A percentile compares a stretch with the other conserved stretches of the same genome.
Conservation (phyloP, 2,329 filamentous ascomycete species). For the Chaetomiaceae sp. region DNA sequence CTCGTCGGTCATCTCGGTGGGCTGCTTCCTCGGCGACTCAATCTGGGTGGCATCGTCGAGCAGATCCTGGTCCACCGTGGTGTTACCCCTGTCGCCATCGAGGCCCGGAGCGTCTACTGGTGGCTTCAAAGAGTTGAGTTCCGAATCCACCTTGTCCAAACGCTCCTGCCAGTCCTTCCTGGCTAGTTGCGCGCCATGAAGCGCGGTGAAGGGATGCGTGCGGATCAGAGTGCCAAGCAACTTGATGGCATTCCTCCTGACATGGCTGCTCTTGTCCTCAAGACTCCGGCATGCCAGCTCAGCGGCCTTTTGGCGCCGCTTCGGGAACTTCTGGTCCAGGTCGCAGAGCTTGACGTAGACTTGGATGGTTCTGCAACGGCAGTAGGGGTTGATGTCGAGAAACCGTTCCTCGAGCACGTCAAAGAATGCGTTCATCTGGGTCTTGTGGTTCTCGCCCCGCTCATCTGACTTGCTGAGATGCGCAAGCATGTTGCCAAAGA, state of each 20-base stretch:
- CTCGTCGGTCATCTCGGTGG: conserved; percentile 67
- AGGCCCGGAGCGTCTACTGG: conserved; percentile 70
- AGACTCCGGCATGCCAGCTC: conserved; percentile 84
- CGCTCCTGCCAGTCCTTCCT: conserved; percentile 80
- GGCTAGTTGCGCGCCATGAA: conserved; percentile 83
- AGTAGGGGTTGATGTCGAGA: conserved; percentile 94
- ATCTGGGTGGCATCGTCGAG: conserved; percentile 85
- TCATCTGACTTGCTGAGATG: conserved; percentile 91
- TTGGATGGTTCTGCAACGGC: conserved; percentile 83
- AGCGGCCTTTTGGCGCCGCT: conserved; percentile 79
- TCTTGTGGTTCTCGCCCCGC: conserved; percentile 85
- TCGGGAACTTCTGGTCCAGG: conserved; percentile 92
- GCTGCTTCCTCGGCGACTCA: conserved; percentile 62
- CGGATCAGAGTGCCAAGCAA: conserved; percentile 81
- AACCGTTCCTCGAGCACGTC: conserved; percentile 95
- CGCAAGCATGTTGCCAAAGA: conserved; percentile 90
- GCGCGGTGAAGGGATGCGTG: conserved; percentile 87
- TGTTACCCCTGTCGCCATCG: conserved; percentile 60
- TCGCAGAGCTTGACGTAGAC: conserved; percentile 91
- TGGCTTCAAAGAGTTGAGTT: conserved; percentile 76
- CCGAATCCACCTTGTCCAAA: conserved; percentile 74
- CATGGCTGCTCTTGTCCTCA: conserved; percentile 97
- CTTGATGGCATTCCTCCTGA: conserved; percentile 91
- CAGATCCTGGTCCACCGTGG: conserved; percentile 69
- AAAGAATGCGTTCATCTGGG: conserved; percentile 93